Base-by-base conservation (phyloP, 2,329 filamentous ascomycete genomes). In the Didymella exigua region DNA sequence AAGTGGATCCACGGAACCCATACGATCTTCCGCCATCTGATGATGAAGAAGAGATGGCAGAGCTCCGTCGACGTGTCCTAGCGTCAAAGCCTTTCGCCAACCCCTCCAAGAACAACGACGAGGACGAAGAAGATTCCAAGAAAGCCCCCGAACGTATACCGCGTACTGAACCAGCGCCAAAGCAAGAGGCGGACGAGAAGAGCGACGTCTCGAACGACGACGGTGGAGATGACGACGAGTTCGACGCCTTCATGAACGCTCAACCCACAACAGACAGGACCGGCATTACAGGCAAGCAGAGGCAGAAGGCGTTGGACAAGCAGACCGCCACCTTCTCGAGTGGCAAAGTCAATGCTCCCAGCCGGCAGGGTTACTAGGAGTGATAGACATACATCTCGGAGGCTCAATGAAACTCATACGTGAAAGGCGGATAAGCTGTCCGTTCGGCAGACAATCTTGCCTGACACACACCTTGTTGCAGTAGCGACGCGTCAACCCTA, bases 231-330 rank as follows among this genome's bases (percentile, higher is more conserved):
- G 89, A 95, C 49, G 89, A 89, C 41, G 89, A 91, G 44, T 96
- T 98, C 70, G 93, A 98, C 70, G 89, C 89, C 62, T 96, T 99
- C 74, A 96, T 97, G 69, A 86, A 93, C 65, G 93, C 95, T 0
- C 93, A 91, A 3, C 91, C 91, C 0, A 86, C 96, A 16, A 97
- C 93, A 0, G 93, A 97, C 72, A 85, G 89, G 49, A 90, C 89
- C 11, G 93, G 93, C 0, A 87, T 89, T 38, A 78, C 81, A 34
- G 83, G 85, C 2, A 86, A 85, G 63, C 81, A 88, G 71, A 78
- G 82, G 37, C 62, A 63, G 46, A 79, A 82, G 57, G 81, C 78
- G 42, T 49, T 73, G 55, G 66, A 68, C 42, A 71, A 63, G 48
- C 56, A 63, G 30, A 73, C 67, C 29, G 71, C 66, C 6, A 74